A percentile compares a stretch with the other conserved stretches of the same genome.
phyloP scores from a whole-genome alignment of 352 stramenopile species.

The Peronospora belbahrii region DNA sequence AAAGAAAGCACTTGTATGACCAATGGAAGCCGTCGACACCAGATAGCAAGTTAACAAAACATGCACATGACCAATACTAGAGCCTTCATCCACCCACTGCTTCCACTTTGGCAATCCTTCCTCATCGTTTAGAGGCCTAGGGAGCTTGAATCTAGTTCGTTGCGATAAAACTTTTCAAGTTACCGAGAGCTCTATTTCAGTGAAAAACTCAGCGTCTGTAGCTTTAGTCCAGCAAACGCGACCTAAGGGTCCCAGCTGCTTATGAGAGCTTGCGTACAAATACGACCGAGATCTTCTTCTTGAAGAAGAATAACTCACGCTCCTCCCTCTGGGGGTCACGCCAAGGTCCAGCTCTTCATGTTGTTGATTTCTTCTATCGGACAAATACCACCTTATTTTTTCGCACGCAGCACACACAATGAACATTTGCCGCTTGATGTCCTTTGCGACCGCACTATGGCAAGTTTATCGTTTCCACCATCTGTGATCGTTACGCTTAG shows the following conservation, averaged over 20 bases:
- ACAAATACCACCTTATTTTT: too few relatives aligned
- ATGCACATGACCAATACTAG: conserved; percentile 79
- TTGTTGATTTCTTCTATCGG: too few relatives aligned
- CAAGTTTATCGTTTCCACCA: too few relatives aligned
- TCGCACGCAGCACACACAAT: too few relatives aligned
- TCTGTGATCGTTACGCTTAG: too few relatives aligned
- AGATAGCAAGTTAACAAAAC: conserved; percentile 75
- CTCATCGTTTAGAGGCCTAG: conserved; percentile 20
- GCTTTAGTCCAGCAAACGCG: conserved; percentile 73
- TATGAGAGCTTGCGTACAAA: conserved; percentile 77
- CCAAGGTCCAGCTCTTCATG: conserved; percentile 59
- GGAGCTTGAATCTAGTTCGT: conserved; percentile 19
- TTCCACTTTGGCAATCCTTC: conserved; percentile 56
- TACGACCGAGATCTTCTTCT: conserved; percentile 57
- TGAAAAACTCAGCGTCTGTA: conserved; percentile 46
- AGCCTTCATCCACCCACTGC: conserved; percentile 67
- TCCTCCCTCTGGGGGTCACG: conserved; percentile 64
- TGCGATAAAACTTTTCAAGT: conserved; percentile 66
- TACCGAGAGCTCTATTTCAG: conserved; percentile 75
- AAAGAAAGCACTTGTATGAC: conserved; percentile 81
- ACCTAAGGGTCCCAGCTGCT: conserved; percentile 73
- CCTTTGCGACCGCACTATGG: too few relatives aligned
- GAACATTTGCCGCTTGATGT: too few relatives aligned
- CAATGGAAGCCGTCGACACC: conserved; percentile 81
- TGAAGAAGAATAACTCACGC: conserved; percentile 76